phyloP scores from a whole-genome alignment of 2,329 filamentous ascomycete species.

The Mollisiaceae sp. region DNA sequence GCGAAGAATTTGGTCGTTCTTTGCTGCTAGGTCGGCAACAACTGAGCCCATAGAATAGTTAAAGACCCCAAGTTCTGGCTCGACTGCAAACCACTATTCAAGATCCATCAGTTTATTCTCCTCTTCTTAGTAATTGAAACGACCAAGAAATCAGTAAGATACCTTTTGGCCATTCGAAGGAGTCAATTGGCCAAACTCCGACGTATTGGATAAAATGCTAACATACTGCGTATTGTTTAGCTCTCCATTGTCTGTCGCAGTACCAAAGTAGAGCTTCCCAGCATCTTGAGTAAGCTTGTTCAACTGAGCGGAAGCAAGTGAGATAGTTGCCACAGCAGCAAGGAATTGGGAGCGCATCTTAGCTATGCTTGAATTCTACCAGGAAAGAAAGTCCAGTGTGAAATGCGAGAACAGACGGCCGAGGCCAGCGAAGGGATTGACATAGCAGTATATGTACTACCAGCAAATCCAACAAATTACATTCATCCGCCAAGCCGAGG shows the following conservation, averaged over 20 bases:
- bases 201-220: slow-evolving; percentile 56
- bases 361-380: background rate
- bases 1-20: slow-evolving; percentile 58
- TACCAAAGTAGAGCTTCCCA: slow-evolving; percentile 60
- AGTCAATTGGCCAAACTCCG: slow-evolving; percentile 68
- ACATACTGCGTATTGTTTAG: slow-evolving; percentile 60
- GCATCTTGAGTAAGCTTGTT: slow-evolving; percentile 59
- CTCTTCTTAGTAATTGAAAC: background rate
- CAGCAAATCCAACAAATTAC: background rate
- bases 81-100: slow-evolving; percentile 61
- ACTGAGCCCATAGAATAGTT: slow-evolving; percentile 62
- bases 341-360: slow-evolving; percentile 30
- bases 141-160: background rate
- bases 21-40: slow-evolving; percentile 53
- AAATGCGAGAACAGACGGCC: background rate
- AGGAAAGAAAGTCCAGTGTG: background rate
- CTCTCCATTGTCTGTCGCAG: slow-evolving; percentile 62
- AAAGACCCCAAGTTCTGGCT: slow-evolving; percentile 62
- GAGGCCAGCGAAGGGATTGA: background rate
- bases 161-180: slow-evolving; percentile 65
- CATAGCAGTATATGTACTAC: background rate
- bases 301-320: slow-evolving; percentile 47
- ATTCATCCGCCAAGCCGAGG: slow-evolving; percentile 20
- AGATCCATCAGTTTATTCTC: slow-evolving; percentile 11
- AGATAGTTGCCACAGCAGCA: slow-evolving; percentile 19